phyloP scores from a whole-genome alignment of 495 filamentous ascomycete genomes.

The Bryoglossum gracile region DNA sequence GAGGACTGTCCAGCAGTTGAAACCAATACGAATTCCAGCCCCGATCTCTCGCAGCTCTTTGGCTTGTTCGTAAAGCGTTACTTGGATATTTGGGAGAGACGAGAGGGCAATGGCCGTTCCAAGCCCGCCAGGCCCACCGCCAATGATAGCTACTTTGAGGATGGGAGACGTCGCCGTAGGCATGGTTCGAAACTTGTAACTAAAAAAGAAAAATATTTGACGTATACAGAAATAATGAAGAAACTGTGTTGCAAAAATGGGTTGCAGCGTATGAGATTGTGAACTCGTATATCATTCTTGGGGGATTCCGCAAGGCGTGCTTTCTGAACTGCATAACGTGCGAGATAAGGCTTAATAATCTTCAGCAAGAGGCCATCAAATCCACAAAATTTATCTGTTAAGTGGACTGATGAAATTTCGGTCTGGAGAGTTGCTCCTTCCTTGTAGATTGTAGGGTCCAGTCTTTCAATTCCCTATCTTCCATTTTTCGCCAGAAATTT shows the following conservation, averaged over 20 bases:
- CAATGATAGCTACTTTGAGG: constrained; percentile 23
- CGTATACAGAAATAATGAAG: not conserved
- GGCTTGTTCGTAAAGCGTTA: constrained; percentile 43
- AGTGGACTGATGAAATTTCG: too few relatives aligned
- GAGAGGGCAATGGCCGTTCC: constrained; percentile 43
- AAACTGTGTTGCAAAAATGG: not conserved
- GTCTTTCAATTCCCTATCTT: too few relatives aligned
- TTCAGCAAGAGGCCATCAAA: too few relatives aligned
- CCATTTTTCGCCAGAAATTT: too few relatives aligned
- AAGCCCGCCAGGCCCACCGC: constrained; percentile 35
- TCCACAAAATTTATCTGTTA: too few relatives aligned
- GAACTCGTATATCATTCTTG: not conserved
- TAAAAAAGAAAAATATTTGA: not conserved
- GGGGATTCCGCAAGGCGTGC: not conserved
- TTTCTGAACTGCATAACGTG: too few relatives aligned
- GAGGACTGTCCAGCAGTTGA: constrained; percentile 38
- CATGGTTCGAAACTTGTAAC: constrained; percentile 29
- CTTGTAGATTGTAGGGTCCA: too few relatives aligned
- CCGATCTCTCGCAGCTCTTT: constrained; percentile 40
- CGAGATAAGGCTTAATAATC: too few relatives aligned
- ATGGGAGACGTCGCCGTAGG: constrained; percentile 32
- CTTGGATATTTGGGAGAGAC: constrained; percentile 35
- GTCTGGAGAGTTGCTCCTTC: too few relatives aligned
- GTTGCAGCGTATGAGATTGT: not conserved
- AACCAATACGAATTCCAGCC: constrained; percentile 39